Percentiles rank a stretch among this genome's conserved stretches.
phyloP scores from a whole-genome alignment of 2,329 filamentous ascomycete genomes.

The Neophaeococcomyces aloes region DNA sequence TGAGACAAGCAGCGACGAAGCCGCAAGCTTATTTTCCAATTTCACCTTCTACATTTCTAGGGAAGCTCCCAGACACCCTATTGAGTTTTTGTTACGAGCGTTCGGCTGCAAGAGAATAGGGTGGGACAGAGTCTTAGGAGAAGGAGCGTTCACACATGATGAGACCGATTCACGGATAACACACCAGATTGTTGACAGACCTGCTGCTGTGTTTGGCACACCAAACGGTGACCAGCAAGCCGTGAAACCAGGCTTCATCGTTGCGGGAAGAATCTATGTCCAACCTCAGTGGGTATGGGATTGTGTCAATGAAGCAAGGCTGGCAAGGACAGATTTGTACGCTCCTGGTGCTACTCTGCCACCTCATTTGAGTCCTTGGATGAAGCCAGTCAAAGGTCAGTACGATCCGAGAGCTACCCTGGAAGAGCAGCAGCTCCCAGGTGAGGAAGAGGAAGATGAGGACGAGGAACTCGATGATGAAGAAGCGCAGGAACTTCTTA shows the following conservation, averaged over 20 bases:
- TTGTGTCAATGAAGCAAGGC: slow-evolving; percentile 79
- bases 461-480: slow-evolving; percentile 39
- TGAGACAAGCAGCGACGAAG: slow-evolving; percentile 52
- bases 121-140: slow-evolving; percentile 84
- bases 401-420: slow-evolving; percentile 85
- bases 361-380: slow-evolving; percentile 91
- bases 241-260: slow-evolving; percentile 52
- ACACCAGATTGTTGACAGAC: slow-evolving; percentile 90
- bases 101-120: slow-evolving; percentile 95
- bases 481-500: slow-evolving; percentile 32
- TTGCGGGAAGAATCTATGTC: slow-evolving; percentile 85
- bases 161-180: slow-evolving; percentile 83
- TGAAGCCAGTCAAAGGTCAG: slow-evolving; percentile 71
- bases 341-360: slow-evolving; percentile 81
- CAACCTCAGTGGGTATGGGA: slow-evolving; percentile 99
- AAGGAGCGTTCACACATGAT: slow-evolving; percentile 82
- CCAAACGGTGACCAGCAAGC: slow-evolving; percentile 27
- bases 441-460: slow-evolving; percentile 58
- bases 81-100: slow-evolving; percentile 85
- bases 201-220: slow-evolving; percentile 43
- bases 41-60: slow-evolving; percentile 89
- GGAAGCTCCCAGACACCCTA: slow-evolving; percentile 77
- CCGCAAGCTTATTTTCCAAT: slow-evolving; percentile 69
- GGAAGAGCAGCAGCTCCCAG: slow-evolving; percentile 78
- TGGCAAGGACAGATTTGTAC: slow-evolving; percentile 79